phyloP scores from a whole-genome alignment of 106 monocot genomes.

The Ottelia alismoides region DNA sequence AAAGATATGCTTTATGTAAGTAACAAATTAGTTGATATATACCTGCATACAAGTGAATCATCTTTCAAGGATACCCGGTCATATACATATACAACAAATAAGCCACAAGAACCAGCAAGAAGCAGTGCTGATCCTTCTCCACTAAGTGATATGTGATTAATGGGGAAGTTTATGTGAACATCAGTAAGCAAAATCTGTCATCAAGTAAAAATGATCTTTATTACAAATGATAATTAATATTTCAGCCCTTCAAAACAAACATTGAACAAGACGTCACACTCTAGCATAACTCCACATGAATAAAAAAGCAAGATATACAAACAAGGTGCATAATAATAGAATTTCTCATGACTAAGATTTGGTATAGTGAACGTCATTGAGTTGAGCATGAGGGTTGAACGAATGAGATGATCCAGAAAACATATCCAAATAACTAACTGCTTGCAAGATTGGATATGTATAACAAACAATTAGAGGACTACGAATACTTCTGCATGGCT shows the following conservation, averaged over 20 bases:
- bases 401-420: too few species aligned
- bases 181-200: constrained; percentile 32
- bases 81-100: constrained; percentile 33
- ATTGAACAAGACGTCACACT: too few species aligned
- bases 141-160: constrained; percentile 40
- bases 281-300: neutral
- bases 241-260: too few species aligned
- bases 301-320: neutral
- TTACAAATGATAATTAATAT: too few species aligned
- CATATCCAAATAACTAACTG: too few species aligned
- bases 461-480: too few species aligned
- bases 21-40: neutral
- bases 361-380: too few species aligned
- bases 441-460: too few species aligned
- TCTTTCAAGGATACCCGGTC: constrained; percentile 24
- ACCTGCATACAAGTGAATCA: constrained; percentile 50
- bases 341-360: too few species aligned
- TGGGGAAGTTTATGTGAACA: constrained; percentile 14
- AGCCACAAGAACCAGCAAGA: constrained; percentile 21
- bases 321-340: neutral
- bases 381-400: too few species aligned
- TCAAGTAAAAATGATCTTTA: constrained; percentile 1
- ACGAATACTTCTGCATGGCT: too few species aligned
- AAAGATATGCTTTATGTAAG: too few species aligned
- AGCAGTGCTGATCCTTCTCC: constrained; percentile 49